Conservation (phyloP, 768 basidiomycete species). For the Termitomyces bulborhizus region DNA sequence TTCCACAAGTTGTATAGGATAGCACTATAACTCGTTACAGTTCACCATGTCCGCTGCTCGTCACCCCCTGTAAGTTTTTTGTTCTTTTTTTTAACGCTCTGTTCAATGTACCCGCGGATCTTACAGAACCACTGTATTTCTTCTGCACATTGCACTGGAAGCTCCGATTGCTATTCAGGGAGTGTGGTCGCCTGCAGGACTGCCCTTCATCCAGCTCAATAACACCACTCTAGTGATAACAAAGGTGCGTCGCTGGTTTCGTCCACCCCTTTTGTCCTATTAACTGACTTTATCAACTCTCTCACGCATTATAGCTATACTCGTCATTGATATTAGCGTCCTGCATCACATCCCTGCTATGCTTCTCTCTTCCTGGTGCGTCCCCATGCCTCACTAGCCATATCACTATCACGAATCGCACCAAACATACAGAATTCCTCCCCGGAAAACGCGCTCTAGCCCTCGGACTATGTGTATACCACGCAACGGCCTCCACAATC, state of each 20-base stretch:
- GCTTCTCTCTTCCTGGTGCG: constrained; percentile 66
- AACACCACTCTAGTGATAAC: constrained; percentile 75
- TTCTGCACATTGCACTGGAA: constrained; percentile 77
- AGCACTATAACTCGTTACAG: too few species aligned
- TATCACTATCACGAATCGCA: neutral
- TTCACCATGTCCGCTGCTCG: constrained; percentile 6
- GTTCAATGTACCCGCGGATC: neutral
- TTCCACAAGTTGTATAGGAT: too few species aligned
- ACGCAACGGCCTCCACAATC: constrained; percentile 65
- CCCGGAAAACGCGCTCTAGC: constrained; percentile 83
- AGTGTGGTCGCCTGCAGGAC: constrained; percentile 48
- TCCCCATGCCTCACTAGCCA: constrained; percentile 9
- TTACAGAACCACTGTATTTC: constrained; percentile 60
- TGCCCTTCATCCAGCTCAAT: constrained; percentile 77
- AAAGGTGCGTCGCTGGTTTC: constrained; percentile 41
- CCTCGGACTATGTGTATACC: constrained; percentile 71
- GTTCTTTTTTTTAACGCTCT: neutral
- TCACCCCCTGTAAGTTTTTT: constrained; percentile 4
- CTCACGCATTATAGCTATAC: constrained; percentile 48
- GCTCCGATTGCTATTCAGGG: constrained; percentile 75
- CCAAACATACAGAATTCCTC: constrained; percentile 52
- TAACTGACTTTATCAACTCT: too few species aligned
- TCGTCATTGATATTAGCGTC: constrained; percentile 54
- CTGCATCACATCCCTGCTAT: constrained; percentile 58
- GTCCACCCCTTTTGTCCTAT: too few species aligned